These are phyloP conservation scores for Parastagonospora avenae DNA, from an alignment of 2,329 filamentous ascomycete genomes.

Conservation along the genomic window DNA sequence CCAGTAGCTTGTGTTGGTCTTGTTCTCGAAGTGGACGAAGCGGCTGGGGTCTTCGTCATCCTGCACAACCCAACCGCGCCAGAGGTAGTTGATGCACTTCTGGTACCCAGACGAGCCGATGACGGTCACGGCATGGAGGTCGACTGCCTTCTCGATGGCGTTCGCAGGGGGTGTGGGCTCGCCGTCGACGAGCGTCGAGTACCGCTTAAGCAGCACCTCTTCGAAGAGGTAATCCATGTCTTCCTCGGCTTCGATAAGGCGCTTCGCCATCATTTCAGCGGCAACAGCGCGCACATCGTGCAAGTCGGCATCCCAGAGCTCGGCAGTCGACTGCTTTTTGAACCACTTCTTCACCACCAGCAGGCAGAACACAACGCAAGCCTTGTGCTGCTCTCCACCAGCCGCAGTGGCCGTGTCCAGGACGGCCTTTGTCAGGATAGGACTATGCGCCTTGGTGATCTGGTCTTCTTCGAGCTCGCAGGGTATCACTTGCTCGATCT, in stretches of 20 bases:
- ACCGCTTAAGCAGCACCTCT: conserved; percentile 82
- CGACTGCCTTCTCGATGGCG: conserved; percentile 90
- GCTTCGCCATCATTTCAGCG: conserved; percentile 91
- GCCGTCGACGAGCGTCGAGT: conserved; percentile 77
- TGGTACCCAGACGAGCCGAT: conserved; percentile 95
- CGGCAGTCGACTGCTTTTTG: conserved; percentile 73
- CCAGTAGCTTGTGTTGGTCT: conserved; percentile 77
- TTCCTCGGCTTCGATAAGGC: conserved; percentile 84
- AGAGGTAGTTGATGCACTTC: conserved; percentile 90
- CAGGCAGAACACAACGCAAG: conserved; percentile 84
- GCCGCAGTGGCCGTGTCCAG: conserved; percentile 81
- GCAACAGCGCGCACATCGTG: conserved; percentile 79
- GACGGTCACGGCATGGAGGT: conserved; percentile 84
- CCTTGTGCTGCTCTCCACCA: conserved; percentile 72
- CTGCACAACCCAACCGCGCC: conserved; percentile 96
- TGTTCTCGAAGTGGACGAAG: conserved; percentile 86
- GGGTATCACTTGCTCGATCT: conserved; percentile 86
- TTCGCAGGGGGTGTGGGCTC: conserved; percentile 78
- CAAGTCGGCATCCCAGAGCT: conserved; percentile 91
- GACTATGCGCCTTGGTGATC: conserved; percentile 81
- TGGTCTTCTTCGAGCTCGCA: conserved; percentile 82
- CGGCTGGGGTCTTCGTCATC: conserved; percentile 88
- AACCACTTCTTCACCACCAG: conserved; percentile 79
- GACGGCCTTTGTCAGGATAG: conserved; percentile 80
- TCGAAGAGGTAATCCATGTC: conserved; percentile 79